phyloP scores from a whole-genome alignment of 768 basidiomycete genomes.

The Phylloporus scabripes region DNA sequence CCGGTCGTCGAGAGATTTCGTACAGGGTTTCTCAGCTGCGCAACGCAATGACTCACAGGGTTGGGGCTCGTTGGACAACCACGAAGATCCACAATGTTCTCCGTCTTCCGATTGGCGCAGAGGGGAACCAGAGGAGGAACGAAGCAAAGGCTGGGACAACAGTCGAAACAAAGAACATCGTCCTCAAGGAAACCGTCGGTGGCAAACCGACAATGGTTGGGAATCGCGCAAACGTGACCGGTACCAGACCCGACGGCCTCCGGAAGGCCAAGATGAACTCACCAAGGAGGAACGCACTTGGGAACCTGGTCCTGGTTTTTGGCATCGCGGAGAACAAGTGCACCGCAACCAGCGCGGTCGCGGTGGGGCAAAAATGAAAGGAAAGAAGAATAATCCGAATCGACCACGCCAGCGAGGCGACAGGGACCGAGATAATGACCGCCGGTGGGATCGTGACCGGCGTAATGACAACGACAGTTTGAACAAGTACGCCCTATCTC shows the following conservation, averaged over 20 bases:
- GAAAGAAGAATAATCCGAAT: slow-evolving; percentile 32
- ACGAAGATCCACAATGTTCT: slow-evolving; percentile 39
- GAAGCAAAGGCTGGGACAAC: slow-evolving; percentile 32
- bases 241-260: slow-evolving; percentile 35
- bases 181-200: slow-evolving; percentile 27
- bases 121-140: slow-evolving; percentile 35
- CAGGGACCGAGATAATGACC: slow-evolving; percentile 24
- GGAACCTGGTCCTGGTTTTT: slow-evolving; percentile 61
- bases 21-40: slow-evolving; percentile 37
- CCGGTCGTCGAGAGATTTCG: slow-evolving; percentile 45
- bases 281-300: slow-evolving; percentile 53
- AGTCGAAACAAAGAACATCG: slow-evolving; percentile 34
- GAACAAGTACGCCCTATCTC: slow-evolving; percentile 57
- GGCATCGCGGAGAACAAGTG: slow-evolving; percentile 44
- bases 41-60: slow-evolving; percentile 45
- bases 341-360: slow-evolving; percentile 36
- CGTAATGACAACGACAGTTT: slow-evolving; percentile 57
- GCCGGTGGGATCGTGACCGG: slow-evolving; percentile 36
- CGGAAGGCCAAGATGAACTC: slow-evolving; percentile 23
- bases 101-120: slow-evolving; percentile 41
- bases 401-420: slow-evolving; percentile 31
- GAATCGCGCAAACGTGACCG: slow-evolving; percentile 45
- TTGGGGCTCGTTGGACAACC: slow-evolving; percentile 37
- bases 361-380: slow-evolving; percentile 36
- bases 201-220: slow-evolving; percentile 45